A percentile compares a stretch with the other conserved stretches of the same genome.
Conservation (phyloP, 2,329 filamentous ascomycete species). For the Bertia moriformis region DNA sequence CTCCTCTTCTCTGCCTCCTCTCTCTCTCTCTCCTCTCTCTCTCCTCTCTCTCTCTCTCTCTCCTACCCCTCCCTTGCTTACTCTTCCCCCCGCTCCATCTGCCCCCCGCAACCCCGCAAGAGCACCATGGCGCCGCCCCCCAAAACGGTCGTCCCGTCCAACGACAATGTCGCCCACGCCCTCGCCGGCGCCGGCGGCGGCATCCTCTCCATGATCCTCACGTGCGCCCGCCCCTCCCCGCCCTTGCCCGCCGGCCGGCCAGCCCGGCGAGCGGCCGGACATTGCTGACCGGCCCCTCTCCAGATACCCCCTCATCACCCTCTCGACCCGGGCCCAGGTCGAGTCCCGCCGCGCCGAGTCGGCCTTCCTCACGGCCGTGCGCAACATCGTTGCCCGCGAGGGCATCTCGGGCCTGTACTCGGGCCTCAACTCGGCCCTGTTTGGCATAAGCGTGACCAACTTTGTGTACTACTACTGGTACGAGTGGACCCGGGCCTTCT, state of each 20-base stretch:
- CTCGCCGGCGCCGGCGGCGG: conserved; percentile 86
- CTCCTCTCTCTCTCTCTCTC: conserved; percentile 2
- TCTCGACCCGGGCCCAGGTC: conserved; percentile 93
- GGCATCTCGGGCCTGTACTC: conserved; percentile 80
- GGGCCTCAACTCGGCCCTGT: conserved; percentile 82
- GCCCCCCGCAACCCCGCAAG: conserved; percentile 18
- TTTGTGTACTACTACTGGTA: conserved; percentile 99
- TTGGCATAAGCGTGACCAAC: conserved; percentile 96
- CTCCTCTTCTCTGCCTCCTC: too few species aligned
- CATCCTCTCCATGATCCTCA: conserved; percentile 87
- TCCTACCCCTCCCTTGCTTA: conserved; percentile 1
- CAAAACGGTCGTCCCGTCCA: conserved; percentile 69
- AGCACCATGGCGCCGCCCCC: conserved; percentile 36
- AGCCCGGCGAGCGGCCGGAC: neutral
- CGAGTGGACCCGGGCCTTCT: conserved; percentile 83
- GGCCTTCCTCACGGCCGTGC: conserved; percentile 68
- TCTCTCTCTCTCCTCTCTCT: neutral
- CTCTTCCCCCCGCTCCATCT: conserved; percentile 3
- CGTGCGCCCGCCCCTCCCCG: conserved; percentile 33
- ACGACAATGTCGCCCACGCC: conserved; percentile 93
- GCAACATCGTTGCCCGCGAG: conserved; percentile 79
- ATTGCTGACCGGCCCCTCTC: neutral
- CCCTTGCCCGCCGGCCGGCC: conserved; percentile 1
- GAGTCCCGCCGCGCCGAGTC: conserved; percentile 87
- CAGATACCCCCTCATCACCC: conserved; percentile 89